Evolutionary conservation across 257 asterid species (phyloP).

Genomic region (Solanum sitiens): DNA sequence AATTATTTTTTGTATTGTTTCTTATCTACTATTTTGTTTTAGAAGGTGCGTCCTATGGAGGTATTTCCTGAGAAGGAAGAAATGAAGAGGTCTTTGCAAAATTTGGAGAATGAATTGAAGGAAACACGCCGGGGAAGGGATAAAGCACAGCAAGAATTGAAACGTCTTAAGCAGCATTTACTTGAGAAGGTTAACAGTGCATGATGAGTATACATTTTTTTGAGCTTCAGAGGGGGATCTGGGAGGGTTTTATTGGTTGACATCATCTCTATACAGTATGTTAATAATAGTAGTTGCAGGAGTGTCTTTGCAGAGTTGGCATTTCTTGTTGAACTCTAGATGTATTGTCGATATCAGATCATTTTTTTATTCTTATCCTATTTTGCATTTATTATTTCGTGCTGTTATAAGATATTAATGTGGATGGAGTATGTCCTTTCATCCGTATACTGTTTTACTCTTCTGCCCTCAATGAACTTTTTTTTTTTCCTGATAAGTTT

Average conservation of each 20-base stretch:
- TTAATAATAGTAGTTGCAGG: neutral
- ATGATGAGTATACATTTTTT: neutral
- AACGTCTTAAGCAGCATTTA: constrained; percentile 92
- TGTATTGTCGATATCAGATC: neutral
- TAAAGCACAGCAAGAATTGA: constrained; percentile 68
- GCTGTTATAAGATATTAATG: neutral
- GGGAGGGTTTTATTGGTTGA: neutral
- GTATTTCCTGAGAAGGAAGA: constrained; percentile 50
- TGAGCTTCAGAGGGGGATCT: neutral
- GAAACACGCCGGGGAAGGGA: constrained; percentile 64
- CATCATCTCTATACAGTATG: neutral
- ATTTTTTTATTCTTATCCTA: neutral
- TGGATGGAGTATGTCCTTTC: neutral
- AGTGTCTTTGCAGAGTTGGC: neutral
- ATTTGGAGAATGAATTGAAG: constrained; percentile 70
- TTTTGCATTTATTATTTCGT: neutral
- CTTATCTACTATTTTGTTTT: constrained; percentile 11
- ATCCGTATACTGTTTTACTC: neutral
- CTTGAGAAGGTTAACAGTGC: constrained; percentile 62
- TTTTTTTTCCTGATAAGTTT: neutral
- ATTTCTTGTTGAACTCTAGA: neutral
- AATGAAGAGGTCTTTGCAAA: constrained; percentile 50
- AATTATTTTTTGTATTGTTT: neutral
- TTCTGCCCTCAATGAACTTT: neutral
- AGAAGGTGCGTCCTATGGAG: constrained; percentile 27